A percentile compares a stretch with the other conserved stretches of the same genome.
Evolutionary conservation across 2,329 filamentous ascomycete genomes (phyloP).

Genomic region (Amauroascus niger): DNA sequence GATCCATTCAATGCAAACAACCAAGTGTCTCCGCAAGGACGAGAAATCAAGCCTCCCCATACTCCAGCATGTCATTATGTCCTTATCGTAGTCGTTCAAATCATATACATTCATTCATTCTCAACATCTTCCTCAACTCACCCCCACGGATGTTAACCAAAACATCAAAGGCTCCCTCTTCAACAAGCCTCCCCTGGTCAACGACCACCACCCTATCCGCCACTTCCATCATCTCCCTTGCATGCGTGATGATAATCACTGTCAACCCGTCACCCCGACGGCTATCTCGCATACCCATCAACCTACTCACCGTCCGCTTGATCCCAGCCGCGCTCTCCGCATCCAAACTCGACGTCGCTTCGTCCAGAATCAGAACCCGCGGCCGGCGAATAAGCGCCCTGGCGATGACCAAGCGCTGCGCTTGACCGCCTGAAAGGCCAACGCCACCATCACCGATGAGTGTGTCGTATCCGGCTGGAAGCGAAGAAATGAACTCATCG

Average conservation of each 20-base stretch:
- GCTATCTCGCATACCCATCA: slow-evolving; percentile 36
- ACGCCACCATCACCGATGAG: slow-evolving; percentile 67
- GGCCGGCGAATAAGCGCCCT: slow-evolving; percentile 64
- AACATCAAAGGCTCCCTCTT: slow-evolving; percentile 58
- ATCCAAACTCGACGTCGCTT: slow-evolving; percentile 77
- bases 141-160: slow-evolving; percentile 41
- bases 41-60: no score
- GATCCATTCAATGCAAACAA: no score
- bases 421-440: slow-evolving; percentile 67
- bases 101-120: slow-evolving; percentile 20
- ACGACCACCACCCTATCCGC: slow-evolving; percentile 63
- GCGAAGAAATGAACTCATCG: slow-evolving; percentile 63
- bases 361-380: slow-evolving; percentile 68
- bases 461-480: slow-evolving; percentile 64
- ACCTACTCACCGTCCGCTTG: slow-evolving; percentile 48
- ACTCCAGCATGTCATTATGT: neutral
- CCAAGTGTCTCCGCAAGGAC: no score
- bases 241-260: slow-evolving; percentile 74
- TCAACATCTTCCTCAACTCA: slow-evolving; percentile 38
- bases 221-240: slow-evolving; percentile 73
- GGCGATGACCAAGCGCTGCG: slow-evolving; percentile 71
- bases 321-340: slow-evolving; percentile 56
- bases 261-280: slow-evolving; percentile 44
- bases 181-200: slow-evolving; percentile 57
- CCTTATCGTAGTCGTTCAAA: neutral